phyloP scores from a whole-genome alignment of 2,329 filamentous ascomycete species.

The Waltergamsia citrina region DNA sequence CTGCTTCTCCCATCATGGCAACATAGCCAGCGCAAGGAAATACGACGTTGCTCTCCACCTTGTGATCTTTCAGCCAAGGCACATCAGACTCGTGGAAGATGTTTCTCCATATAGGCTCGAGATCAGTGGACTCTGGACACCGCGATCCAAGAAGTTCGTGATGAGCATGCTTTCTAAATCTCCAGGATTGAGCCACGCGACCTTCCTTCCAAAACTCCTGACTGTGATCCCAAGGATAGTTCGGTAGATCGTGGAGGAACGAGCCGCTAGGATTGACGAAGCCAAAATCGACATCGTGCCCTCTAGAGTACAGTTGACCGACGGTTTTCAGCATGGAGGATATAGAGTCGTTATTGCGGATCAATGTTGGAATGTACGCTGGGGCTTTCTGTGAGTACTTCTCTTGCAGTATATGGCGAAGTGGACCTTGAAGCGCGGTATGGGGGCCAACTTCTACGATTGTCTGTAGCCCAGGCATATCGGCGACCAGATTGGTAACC shows the following conservation, averaged over 20 bases:
- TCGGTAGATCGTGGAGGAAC: constrained; percentile 16
- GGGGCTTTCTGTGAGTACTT: constrained; percentile 8
- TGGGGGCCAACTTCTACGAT: constrained; percentile 25
- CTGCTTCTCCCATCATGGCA: constrained; percentile 15
- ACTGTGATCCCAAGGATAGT: constrained; percentile 30
- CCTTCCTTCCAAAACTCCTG: constrained; percentile 18
- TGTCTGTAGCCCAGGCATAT: constrained; percentile 3
- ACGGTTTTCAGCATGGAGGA: background rate
- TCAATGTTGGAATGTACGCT: constrained; percentile 9
- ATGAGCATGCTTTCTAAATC: constrained; percentile 4
- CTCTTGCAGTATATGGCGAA: constrained; percentile 17
- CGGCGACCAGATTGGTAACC: constrained; percentile 1
- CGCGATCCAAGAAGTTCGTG: constrained; percentile 16
- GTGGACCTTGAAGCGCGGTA: constrained; percentile 29
- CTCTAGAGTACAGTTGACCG: constrained; percentile 2
- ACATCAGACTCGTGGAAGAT: constrained; percentile 10
- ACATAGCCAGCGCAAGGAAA: constrained; percentile 27
- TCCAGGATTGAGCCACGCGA: constrained; percentile 5
- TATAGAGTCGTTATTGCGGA: background rate
- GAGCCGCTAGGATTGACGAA: background rate
- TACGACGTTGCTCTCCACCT: constrained; percentile 13
- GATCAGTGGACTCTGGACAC: background rate
- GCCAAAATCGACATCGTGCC: background rate
- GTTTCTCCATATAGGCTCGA: constrained; percentile 11
- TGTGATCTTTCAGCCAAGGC: constrained; percentile 21